These are phyloP conservation scores for Sclerotinia borealis DNA, from an alignment of 2,329 filamentous ascomycete genomes.

Conservation along the genomic window DNA sequence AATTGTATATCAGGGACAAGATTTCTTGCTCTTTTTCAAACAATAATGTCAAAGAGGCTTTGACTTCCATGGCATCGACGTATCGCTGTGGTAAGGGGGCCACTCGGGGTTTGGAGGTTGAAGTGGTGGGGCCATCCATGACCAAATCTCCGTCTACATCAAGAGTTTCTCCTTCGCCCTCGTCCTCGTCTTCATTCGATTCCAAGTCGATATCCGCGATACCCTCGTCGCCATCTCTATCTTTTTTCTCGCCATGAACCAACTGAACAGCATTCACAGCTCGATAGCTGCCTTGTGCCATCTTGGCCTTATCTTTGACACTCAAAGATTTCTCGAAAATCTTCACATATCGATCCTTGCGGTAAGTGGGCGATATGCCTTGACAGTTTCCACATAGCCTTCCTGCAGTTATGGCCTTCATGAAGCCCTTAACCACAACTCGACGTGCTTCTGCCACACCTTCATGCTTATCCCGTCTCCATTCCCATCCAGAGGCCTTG, in stretches of 20 bases:
- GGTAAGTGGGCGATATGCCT: conserved; percentile 73
- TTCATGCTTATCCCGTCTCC: conserved; percentile 64
- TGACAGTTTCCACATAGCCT: conserved; percentile 62
- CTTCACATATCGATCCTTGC: conserved; percentile 87
- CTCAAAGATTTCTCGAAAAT: conserved; percentile 81
- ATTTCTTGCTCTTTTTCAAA: conserved; percentile 87
- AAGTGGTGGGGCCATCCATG: conserved; percentile 40
- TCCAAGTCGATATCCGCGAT: conserved; percentile 59
- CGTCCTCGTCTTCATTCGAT: conserved; percentile 40
- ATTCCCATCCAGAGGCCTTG: conserved; percentile 37
- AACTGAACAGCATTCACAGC: conserved; percentile 31
- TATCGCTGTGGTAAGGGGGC: conserved; percentile 56
- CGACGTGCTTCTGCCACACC: conserved; percentile 72
- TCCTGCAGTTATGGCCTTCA: conserved; percentile 62
- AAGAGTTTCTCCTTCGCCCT: conserved; percentile 41
- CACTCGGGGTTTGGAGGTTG: conserved; percentile 36
- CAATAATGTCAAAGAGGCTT: conserved; percentile 67
- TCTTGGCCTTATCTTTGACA: conserved; percentile 68
- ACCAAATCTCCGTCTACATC: conserved; percentile 52
- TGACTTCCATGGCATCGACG: conserved; percentile 76
- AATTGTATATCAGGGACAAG: conserved; percentile 76
- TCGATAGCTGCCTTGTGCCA: conserved; percentile 62
- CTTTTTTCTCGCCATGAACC: conserved; percentile 36
- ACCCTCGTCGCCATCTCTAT: conserved; percentile 52
- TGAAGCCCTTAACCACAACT: conserved; percentile 72